phyloP scores from a whole-genome alignment of 2,329 filamentous ascomycete genomes.

The Fusarium pilosicola region DNA sequence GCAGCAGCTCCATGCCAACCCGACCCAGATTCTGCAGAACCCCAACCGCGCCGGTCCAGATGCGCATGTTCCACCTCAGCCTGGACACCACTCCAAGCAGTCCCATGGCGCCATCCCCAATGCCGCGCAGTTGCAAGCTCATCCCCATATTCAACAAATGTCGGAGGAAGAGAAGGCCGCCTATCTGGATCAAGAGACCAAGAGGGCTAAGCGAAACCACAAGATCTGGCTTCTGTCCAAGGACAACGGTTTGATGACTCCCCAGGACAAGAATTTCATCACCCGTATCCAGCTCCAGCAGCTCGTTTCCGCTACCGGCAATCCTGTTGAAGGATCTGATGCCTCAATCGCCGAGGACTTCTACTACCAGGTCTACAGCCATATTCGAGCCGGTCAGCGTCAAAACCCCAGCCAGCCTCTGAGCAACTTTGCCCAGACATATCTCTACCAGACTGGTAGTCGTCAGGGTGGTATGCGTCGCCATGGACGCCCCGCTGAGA shows the following conservation, averaged over 20 bases:
- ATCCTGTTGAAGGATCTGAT: slow-evolving; percentile 83
- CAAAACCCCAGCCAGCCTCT: slow-evolving; percentile 93
- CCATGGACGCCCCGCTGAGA: slow-evolving; percentile 86
- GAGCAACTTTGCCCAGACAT: slow-evolving; percentile 97
- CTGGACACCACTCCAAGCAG: slow-evolving; percentile 55
- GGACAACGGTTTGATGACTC: slow-evolving; percentile 98
- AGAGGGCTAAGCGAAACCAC: slow-evolving; percentile 95
- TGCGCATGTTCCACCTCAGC: slow-evolving; percentile 47
- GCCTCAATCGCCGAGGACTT: slow-evolving; percentile 91
- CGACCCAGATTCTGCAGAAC: slow-evolving; percentile 83
- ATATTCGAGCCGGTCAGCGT: slow-evolving; percentile 88
- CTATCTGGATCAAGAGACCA: slow-evolving; percentile 90
- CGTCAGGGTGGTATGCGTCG: slow-evolving; percentile 79
- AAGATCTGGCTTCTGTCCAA: slow-evolving; percentile 95
- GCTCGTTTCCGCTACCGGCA: slow-evolving; percentile 90
- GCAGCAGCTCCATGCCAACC: slow-evolving; percentile 59
- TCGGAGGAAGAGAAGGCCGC: slow-evolving; percentile 85
- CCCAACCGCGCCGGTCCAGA: slow-evolving; percentile 72
- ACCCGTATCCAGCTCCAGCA: slow-evolving; percentile 98
- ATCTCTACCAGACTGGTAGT: slow-evolving; percentile 92
- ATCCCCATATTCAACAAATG: slow-evolving; percentile 69
- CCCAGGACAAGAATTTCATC: slow-evolving; percentile 99
- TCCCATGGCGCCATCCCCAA: slow-evolving; percentile 61
- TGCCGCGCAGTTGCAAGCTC: slow-evolving; percentile 49
- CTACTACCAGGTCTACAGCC: slow-evolving; percentile 97